Evolutionary conservation across 495 filamentous ascomycete genomes (phyloP), one percentile per base, ranked within the genome.

Genomic region (Letharia columbiana): DNA sequence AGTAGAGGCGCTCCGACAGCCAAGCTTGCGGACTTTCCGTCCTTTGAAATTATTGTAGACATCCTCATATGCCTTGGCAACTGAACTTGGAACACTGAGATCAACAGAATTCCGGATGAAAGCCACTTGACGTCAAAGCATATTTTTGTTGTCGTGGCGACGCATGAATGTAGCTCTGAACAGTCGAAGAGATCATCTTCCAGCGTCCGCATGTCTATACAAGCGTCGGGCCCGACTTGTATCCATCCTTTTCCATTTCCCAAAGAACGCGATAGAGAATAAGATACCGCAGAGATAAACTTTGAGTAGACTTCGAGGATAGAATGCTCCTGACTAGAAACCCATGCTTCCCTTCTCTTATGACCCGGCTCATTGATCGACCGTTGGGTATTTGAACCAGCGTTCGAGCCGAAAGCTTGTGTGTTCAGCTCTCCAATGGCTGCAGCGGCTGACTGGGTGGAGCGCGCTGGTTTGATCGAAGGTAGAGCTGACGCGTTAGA

Each of bases 91-190:
- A 39, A 66, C n/a, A 59, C 52, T 18, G 41, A 52, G 45, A 61
- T 49, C 41, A 66, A 7, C 11, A 66, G 17, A 2, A 41, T 66
- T 10, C 44, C 57, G 33, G 57, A 61, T 17, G 64, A 41, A 28
- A 66, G 64, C 64, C 64, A 66, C 44, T 54, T 60, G 44, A 66
- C 44, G n/a, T 60, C 23, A 17, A 60, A 23, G 60, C 57, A 61
- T 9, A 66, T 4, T 41, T 28, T 66, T 13, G 31, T 49, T 17
- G 64, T 60, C 4, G 42, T 66, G 17, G 44, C 45, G 8, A 23
- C n/a, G 15, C 42, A n/a, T 39, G 50, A 40, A 13, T 49, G 37
- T 15, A 40, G 13, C 18, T 42, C 58, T 47, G 40, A 31, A 52
- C 33, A 18, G 2, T 66, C 64, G 35, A 61, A 15, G 18, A 35